phyloP scores from a whole-genome alignment of 768 basidiomycete genomes.

The Lentinula aciculospora region DNA sequence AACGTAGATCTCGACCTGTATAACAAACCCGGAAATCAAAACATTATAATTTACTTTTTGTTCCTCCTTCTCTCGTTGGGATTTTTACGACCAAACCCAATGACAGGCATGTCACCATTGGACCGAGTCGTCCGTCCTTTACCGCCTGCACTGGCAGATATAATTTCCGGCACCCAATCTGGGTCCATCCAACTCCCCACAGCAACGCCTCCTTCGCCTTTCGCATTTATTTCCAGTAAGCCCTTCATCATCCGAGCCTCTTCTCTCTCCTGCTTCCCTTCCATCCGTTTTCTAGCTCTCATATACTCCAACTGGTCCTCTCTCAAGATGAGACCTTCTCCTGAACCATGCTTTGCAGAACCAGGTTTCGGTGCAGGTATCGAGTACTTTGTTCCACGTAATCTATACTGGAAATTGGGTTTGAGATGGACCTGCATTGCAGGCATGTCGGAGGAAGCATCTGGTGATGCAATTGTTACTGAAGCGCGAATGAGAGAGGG shows the following conservation, averaged over 20 bases:
- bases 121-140: slow-evolving; percentile 57
- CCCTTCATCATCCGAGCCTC: slow-evolving; percentile 71
- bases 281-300: slow-evolving; percentile 73
- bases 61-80: slow-evolving; percentile 75
- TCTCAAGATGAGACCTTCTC: slow-evolving; percentile 80
- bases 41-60: slow-evolving; percentile 31
- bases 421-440: slow-evolving; percentile 89
- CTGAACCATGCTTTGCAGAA: slow-evolving; percentile 75
- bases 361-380: slow-evolving; percentile 91
- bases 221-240: slow-evolving; percentile 40
- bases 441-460: slow-evolving; percentile 53
- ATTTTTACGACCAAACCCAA: slow-evolving; percentile 86
- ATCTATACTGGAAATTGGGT: slow-evolving; percentile 90
- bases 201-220: slow-evolving; percentile 42
- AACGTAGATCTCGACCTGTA: slow-evolving; percentile 11
- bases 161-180: slow-evolving; percentile 86
- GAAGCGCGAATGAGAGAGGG: slow-evolving; percentile 86
- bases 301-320: slow-evolving; percentile 91
- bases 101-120: slow-evolving; percentile 69
- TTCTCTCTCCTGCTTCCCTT: slow-evolving; percentile 70
- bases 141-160: slow-evolving; percentile 59
- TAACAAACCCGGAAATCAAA: slow-evolving; percentile 12
- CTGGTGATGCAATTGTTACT: slow-evolving; percentile 73
- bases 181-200: slow-evolving; percentile 91
- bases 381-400: slow-evolving; percentile 87